Conservation (phyloP, 306 rosid genomes). For the Canavalia gladiata region DNA sequence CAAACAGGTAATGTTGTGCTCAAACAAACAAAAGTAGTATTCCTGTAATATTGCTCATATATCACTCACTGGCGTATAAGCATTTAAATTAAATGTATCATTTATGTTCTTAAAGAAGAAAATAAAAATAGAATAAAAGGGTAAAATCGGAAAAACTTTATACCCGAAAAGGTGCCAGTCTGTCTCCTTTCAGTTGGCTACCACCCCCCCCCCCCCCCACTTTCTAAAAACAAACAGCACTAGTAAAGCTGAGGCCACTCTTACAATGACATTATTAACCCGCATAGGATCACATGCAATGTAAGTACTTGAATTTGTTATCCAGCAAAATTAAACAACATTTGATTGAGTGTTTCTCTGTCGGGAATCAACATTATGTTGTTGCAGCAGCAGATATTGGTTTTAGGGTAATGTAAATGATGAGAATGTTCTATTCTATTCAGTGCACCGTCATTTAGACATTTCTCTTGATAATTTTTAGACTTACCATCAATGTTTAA, state of each 20-base stretch:
- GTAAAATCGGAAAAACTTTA: too few relatives aligned
- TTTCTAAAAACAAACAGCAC: background rate
- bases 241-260: background rate
- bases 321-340: background rate
- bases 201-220: background rate
- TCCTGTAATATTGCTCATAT: too few relatives aligned
- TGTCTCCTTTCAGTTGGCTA: too few relatives aligned
- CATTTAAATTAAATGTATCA: too few relatives aligned
- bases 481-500: background rate
- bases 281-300: background rate
- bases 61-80: too few relatives aligned
- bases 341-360: background rate
- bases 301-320: background rate
- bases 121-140: too few relatives aligned
- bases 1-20: background rate
- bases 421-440: background rate
- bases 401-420: background rate
- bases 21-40: background rate
- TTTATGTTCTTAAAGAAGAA: too few relatives aligned
- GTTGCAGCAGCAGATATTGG: background rate
- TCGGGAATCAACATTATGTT: background rate
- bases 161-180: too few relatives aligned
- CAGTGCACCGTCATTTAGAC: slow-evolving; percentile 14
- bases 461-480: background rate
- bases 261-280: background rate